phyloP scores from a whole-genome alignment of 1,284 basidiomycete genomes.

The Cryptococcus sp. region DNA sequence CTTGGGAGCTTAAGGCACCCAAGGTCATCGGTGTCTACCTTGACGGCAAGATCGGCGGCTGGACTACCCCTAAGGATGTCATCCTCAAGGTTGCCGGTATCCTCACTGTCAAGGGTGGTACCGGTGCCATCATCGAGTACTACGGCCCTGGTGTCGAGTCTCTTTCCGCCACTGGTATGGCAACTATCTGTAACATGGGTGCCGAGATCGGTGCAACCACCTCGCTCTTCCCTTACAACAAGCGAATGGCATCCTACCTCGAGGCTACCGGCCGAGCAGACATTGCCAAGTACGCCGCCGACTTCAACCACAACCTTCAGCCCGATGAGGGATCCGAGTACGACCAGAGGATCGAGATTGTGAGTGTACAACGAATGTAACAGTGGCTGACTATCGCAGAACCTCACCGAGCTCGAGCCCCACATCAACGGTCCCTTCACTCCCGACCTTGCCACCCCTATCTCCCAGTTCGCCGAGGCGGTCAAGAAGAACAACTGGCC shows the following conservation, averaged over 20 bases:
- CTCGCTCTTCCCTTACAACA: constrained; percentile 98
- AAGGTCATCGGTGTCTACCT: constrained; percentile 98
- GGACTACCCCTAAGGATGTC: constrained; percentile 98
- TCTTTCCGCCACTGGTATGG: constrained; percentile 98
- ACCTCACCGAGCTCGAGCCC: constrained; percentile 94
- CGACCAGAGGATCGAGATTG: constrained; percentile 91
- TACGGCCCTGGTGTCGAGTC: constrained; percentile 91
- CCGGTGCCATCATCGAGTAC: constrained; percentile 96
- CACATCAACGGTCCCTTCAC: constrained; percentile 99
- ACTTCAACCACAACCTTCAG: constrained; percentile 87
- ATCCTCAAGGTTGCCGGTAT: constrained; percentile 97
- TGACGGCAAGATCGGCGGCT: constrained; percentile 90
- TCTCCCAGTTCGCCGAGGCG: constrained; percentile 90
- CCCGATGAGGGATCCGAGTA: constrained; percentile 91
- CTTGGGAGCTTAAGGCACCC: constrained; percentile 99
- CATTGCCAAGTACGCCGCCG: constrained; percentile 86
- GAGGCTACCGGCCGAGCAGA: constrained; percentile 87
- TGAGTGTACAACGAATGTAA: constrained; percentile 51
- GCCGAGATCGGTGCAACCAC: constrained; percentile 99
- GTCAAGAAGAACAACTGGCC: constrained; percentile 98
- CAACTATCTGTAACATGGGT: constrained; percentile 98
- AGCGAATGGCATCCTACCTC: constrained; percentile 90
- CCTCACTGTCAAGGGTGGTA: constrained; percentile 96
- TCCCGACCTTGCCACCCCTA: constrained; percentile 90
- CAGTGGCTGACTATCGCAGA: constrained; percentile 51